Base-by-base conservation (phyloP, 2,329 filamentous ascomycete genomes). In the Penicillium sclerotiorum region DNA sequence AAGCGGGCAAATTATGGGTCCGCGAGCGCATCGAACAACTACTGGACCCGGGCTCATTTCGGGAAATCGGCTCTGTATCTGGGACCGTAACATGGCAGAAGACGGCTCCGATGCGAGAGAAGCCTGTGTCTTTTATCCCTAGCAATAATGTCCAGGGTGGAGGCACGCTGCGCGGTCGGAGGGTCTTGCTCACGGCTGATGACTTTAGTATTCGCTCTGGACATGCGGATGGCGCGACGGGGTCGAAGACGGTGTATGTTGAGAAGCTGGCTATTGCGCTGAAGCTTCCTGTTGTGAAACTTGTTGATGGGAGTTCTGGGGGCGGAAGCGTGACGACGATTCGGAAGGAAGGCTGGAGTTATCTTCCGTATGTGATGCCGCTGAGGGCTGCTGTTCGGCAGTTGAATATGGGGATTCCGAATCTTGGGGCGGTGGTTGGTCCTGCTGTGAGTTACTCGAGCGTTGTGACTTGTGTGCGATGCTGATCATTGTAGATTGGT, bases 1-100 rank as follows among this genome's bases (percentile, higher is more conserved):
- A 82, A 65, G 77, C 81, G 3, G 84, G 84, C 1, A 87, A 87
- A 64, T 73, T 86, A 15, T 86, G 83, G 82, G 83, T 86, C 0
- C 77, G 83, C 18, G 83, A 86, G 59, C 73, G 83, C 2, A 79
- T 86, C 15, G 73, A 80, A 5, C 70, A 77, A 25, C 70, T 87
- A n/a, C 72, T 86, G 9, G 83, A 86, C 49, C 58, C 69, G 2
- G 77, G 73, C 2, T 79, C 73, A 20, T 85, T 85, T 55, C 71
- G 74, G 15, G 83, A 86, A 65, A 77, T 86, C 6, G 84, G 84
- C 1, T 83, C 79, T 36, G 74, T 84, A 0, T 80, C 80, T 2
- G 84, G 84, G 4, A 80, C 78, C 0, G 82, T 84, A 8, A 73
- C 69, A 38, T 87, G 84, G 83, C 78, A 75, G 54, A 74, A 78